phyloP scores from a whole-genome alignment of 208 protist genomes.

The Acanthamoeba lenticulata region DNA sequence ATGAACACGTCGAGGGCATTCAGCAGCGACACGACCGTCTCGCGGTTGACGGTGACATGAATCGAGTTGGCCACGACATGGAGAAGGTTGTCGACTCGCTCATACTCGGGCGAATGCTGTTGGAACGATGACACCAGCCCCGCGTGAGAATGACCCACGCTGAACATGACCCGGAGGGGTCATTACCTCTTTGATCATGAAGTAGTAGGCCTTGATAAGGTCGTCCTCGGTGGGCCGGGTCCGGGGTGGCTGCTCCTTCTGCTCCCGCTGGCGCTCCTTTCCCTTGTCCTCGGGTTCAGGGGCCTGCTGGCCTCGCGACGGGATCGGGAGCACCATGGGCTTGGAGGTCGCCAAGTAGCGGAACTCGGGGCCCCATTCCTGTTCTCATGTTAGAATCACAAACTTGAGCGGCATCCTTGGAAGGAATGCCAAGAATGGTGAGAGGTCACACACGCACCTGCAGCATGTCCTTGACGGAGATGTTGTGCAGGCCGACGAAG shows the following conservation, averaged over 20 bases:
- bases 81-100: slow-evolving; percentile 48
- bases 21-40: slow-evolving; percentile 62
- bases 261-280: too few species aligned
- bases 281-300: background rate
- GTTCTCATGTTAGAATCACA: background rate
- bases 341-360: slow-evolving; percentile 36
- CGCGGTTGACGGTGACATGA: slow-evolving; percentile 10
- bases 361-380: slow-evolving; percentile 52
- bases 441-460: too few species aligned
- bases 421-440: too few species aligned
- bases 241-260: too few species aligned
- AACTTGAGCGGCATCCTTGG: background rate
- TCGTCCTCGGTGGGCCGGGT: background rate
- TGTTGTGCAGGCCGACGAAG: slow-evolving; percentile 54
- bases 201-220: slow-evolving; percentile 60
- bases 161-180: too few species aligned
- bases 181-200: slow-evolving; percentile 65
- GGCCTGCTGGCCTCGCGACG: background rate
- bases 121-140: background rate
- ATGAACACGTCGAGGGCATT: slow-evolving; percentile 62
- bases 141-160: too few species aligned
- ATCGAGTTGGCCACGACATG: slow-evolving; percentile 49
- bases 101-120: slow-evolving; percentile 65
- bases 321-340: slow-evolving; percentile 31
- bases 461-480: slow-evolving; percentile 39